Base-by-base conservation (phyloP, 495 filamentous ascomycete species). In the Cladorrhinum samala region DNA sequence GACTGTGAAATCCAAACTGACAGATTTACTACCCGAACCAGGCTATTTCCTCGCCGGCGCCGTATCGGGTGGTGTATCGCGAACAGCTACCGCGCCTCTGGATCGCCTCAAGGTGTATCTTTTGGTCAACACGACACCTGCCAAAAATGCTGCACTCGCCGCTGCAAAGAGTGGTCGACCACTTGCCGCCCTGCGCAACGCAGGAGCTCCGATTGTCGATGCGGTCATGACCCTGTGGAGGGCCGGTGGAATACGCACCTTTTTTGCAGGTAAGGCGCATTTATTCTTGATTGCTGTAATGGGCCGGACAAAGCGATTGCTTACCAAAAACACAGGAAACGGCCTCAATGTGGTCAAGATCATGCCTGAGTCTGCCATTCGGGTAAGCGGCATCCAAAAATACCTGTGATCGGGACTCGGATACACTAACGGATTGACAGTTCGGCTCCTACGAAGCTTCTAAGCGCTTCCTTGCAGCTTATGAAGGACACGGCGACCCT, bases 11-110 rank as follows among this genome's bases (percentile, higher is more conserved):
- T 61, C 64, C 60, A 67, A 59, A 69, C 77, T 81, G 72, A 78
- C 74, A 64, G 72, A 69, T 56, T 68, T 78, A 58, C 67, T 78
- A 48, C 79, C 78, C 63, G 76, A 80, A 72, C 70, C 88, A 96
- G 92, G 92, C 76, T 98, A 98, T 73, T 98, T 98, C 70, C 68
- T 92, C 75, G 94, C 94, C 58, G 93, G 93, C 69, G 93, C 89
- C 57, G 73, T 95, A 49, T 91, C 93, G 57, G 93, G 93, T 53
- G 90, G 85, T 62, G 84, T 95, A 50, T 96, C 91, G 53, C 82
- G 93, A 55, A 96, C 93, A 67, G 83, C 88, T 51, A 98, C 93
- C 39, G 93, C 93, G 17, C 93, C 93, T 46, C 83, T 98, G 68
- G 93, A 98, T 71, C 90, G 93, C 59, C 80, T 98, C 47, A 96